These are phyloP conservation scores for Paramecium tetraurelia DNA, from an alignment of 73 alveolate species.

Conservation along the genomic window DNA sequence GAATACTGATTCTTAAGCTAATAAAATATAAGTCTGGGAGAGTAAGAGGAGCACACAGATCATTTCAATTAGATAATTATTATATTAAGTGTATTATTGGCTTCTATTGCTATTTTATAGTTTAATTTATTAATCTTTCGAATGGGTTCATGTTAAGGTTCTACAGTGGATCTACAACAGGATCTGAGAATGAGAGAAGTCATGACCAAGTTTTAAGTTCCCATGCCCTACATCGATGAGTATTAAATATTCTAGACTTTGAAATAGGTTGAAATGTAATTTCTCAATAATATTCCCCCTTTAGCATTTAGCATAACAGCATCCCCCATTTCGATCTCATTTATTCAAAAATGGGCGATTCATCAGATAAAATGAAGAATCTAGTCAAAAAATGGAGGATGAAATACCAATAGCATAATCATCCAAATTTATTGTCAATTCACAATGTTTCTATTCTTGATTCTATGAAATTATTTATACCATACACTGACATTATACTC, in stretches of 20 bases:
- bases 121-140: background rate
- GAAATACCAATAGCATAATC: background rate
- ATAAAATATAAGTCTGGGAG: background rate
- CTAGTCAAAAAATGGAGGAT: background rate
- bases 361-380: background rate
- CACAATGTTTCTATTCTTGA: background rate
- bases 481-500: background rate
- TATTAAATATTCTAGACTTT: background rate
- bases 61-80: background rate
- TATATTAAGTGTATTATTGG: background rate
- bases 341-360: background rate
- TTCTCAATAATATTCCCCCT: too few species aligned
- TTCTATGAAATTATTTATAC: background rate
- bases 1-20: background rate
- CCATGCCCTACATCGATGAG: constrained; percentile 7
- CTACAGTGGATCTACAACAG: background rate
- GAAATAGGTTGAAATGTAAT: background rate
- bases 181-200: background rate
- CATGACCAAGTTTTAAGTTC: background rate
- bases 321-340: background rate
- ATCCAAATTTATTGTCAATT: constrained; percentile 37
- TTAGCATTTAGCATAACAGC: background rate
- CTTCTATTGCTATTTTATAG: background rate
- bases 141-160: background rate
- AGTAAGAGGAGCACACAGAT: background rate